A percentile compares a stretch with the other conserved stretches of the same genome.
Evolutionary conservation across 441 rosid species (phyloP).

Genomic region (Jatropha podagrica): DNA sequence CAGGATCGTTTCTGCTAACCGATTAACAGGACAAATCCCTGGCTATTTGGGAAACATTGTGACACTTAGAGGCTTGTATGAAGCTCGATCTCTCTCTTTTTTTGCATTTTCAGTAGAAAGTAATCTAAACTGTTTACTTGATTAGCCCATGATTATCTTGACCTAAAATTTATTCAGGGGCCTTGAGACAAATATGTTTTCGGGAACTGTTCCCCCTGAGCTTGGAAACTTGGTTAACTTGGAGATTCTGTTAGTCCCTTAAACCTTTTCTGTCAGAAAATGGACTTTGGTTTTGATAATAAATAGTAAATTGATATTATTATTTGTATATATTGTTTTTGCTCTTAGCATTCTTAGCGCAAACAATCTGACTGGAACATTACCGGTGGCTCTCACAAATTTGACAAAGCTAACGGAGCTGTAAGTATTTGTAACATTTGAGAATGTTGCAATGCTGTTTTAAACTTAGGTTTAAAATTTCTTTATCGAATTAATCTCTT

Average conservation of each 20-base stretch:
- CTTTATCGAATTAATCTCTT: neutral
- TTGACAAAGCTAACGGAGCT: conserved; percentile 31
- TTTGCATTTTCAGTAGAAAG: neutral
- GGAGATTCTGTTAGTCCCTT: conserved; percentile 36
- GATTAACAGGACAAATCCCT: conserved; percentile 41
- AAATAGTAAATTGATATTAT: neutral
- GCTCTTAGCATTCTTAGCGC: conserved; percentile 29
- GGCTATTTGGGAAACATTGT: conserved; percentile 33
- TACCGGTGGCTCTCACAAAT: conserved; percentile 26
- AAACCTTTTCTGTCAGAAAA: conserved; percentile 11
- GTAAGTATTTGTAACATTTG: conserved; percentile 25
- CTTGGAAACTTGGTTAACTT: conserved; percentile 41
- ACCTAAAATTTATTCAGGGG: conserved; percentile 26
- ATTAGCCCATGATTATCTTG: neutral
- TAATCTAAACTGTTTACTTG: conserved; percentile 6
- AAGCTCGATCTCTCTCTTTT: neutral
- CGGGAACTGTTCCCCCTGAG: conserved; percentile 44
- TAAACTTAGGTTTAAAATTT: neutral
- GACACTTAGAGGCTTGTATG: conserved; percentile 40
- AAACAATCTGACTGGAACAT: conserved; percentile 30
- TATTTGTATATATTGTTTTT: neutral
- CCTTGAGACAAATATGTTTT: conserved; percentile 46
- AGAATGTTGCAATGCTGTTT: neutral
- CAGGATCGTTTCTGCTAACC: conserved; percentile 37
- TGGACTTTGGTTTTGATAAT: neutral